phyloP scores from a whole-genome alignment of 768 basidiomycete genomes.

The Suillus clintonianus region DNA sequence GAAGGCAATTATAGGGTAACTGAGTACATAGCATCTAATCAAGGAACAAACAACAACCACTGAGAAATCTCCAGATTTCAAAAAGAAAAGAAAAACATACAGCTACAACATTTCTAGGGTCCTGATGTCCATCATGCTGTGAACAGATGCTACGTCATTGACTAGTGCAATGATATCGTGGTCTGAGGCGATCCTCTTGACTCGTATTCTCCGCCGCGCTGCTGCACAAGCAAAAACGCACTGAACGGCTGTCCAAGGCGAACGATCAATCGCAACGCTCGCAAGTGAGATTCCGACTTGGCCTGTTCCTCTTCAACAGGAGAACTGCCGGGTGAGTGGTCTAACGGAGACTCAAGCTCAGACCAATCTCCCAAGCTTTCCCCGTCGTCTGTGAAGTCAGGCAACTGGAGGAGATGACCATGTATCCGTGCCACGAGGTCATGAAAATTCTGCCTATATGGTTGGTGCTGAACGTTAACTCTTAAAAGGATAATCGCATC shows the following conservation, averaged over 20 bases:
- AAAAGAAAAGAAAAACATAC: not conserved
- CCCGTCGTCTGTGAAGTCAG: not conserved
- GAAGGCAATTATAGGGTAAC: no score
- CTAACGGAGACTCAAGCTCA: no score
- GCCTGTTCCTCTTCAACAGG: not conserved
- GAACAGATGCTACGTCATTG: not conserved
- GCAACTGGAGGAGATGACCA: not conserved
- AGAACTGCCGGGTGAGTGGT: no score
- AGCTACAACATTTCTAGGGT: not conserved
- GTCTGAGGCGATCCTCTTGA: not conserved
- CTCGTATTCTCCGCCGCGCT: not conserved
- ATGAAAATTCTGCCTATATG: no score
- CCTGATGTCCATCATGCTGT: not conserved
- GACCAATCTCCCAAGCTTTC: not conserved
- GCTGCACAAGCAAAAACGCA: not conserved
- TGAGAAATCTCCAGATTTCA: no score
- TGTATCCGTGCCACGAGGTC: no score
- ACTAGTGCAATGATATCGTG: not conserved
- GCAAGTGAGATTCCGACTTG: not conserved
- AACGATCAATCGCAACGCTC: not conserved
- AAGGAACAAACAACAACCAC: no score
- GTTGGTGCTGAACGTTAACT: no score
- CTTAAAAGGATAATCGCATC: no score
- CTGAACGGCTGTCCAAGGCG: not conserved
- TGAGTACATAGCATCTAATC: no score